phyloP scores from a whole-genome alignment of 78 protist species.

The Dictyostelium citrinum region DNA sequence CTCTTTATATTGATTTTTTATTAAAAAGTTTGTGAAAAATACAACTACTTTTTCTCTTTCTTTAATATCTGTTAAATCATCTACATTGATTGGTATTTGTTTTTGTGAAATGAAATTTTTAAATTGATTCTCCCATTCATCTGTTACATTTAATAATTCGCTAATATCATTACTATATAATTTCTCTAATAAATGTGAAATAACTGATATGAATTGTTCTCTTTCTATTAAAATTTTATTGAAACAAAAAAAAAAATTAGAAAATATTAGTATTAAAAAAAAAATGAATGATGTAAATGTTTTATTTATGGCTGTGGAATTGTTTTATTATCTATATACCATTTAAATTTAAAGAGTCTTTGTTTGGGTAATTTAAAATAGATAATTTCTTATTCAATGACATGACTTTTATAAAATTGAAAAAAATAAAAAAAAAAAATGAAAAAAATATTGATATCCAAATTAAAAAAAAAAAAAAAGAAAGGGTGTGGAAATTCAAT shows the following conservation, averaged over 20 bases:
- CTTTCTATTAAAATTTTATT: conserved; percentile 16
- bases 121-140: conserved; percentile 33
- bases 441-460: background rate
- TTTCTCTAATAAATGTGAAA: conserved; percentile 1
- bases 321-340: background rate
- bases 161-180: background rate
- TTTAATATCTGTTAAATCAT: background rate
- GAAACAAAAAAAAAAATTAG: background rate
- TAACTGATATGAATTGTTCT: conserved; percentile 32
- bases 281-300: background rate
- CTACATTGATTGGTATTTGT: background rate
- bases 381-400: background rate
- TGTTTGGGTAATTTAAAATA: background rate
- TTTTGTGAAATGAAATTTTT: background rate
- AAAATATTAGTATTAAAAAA: background rate
- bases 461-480: background rate
- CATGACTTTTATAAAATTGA: background rate
- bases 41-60: conserved; percentile 4
- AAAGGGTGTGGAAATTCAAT: background rate
- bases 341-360: background rate
- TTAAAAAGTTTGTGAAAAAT: background rate
- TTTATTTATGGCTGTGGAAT: background rate
- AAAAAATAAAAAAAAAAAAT: background rate
- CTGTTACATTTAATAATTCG: background rate
- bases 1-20: conserved; percentile 29